Evolutionary conservation across 2,329 filamentous ascomycete species (phyloP).

Genomic region (Pestalotiopsis sp.): DNA sequence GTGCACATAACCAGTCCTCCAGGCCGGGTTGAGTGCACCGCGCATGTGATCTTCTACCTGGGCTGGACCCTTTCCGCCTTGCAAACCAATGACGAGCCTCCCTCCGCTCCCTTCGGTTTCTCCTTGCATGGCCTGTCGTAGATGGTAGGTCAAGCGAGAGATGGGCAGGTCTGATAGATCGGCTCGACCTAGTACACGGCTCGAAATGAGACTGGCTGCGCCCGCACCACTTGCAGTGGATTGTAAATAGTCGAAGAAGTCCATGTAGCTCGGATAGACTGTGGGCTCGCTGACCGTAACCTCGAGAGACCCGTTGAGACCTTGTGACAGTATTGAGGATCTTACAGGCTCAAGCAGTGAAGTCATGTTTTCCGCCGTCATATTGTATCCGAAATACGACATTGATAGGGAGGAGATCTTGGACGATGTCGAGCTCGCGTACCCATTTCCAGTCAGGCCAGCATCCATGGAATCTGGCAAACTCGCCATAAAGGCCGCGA

Average conservation of each 20-base stretch:
- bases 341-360: not conserved
- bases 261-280: not conserved
- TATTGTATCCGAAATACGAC: not conserved
- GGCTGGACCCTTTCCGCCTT: not conserved
- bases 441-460: not conserved
- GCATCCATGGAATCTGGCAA: not conserved
- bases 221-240: not conserved
- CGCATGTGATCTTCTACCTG: not conserved
- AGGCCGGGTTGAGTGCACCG: not conserved
- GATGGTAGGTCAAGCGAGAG: not conserved
- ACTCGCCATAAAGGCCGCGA: not conserved
- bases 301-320: not conserved
- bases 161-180: not conserved
- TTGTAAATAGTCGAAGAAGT: not conserved
- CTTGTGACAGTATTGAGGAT: not conserved
- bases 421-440: not conserved
- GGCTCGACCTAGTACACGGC: not conserved
- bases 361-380: not conserved
- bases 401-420: not conserved
- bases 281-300: not conserved
- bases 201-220: not conserved
- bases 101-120: not conserved
- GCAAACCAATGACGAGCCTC: not conserved
- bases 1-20: not conserved
- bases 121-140: not conserved